phyloP scores from a whole-genome alignment of 768 basidiomycete genomes.

The Podaxis sp. region DNA sequence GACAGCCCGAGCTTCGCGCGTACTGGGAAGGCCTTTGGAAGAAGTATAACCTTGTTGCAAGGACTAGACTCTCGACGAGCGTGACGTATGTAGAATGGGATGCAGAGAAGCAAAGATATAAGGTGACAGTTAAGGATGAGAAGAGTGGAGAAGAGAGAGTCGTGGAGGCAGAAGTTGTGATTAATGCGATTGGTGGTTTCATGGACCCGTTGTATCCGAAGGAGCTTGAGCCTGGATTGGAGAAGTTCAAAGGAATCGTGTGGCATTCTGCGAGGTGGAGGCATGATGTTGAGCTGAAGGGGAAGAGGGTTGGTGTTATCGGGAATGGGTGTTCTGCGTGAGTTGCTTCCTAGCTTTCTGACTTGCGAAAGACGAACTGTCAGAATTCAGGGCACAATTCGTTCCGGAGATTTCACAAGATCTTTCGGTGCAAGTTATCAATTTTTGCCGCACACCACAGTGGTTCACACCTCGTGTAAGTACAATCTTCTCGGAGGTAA shows the following conservation, averaged over 20 bases:
- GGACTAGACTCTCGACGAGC: constrained; percentile 39
- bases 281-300: constrained; percentile 48
- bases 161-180: constrained; percentile 41
- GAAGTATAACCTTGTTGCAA: constrained; percentile 39
- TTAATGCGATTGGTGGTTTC: constrained; percentile 53
- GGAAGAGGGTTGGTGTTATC: constrained; percentile 57
- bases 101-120: constrained; percentile 38
- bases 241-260: constrained; percentile 44
- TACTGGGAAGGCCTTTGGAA: constrained; percentile 50
- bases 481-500: neutral
- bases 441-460: constrained; percentile 60
- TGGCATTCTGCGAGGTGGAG: constrained; percentile 61
- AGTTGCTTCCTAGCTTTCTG: constrained; percentile 21
- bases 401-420: constrained; percentile 52
- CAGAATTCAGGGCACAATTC: constrained; percentile 51
- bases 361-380: neutral
- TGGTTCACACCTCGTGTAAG: constrained; percentile 56
- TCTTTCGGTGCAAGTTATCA: constrained; percentile 46
- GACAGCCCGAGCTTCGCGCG: constrained; percentile 47
- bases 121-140: constrained; percentile 34
- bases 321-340: constrained; percentile 64
- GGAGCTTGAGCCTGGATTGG: constrained; percentile 36
- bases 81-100: constrained; percentile 48
- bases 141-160: constrained; percentile 32
- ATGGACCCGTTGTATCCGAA: constrained; percentile 43